Evolutionary conservation across 495 filamentous ascomycete species (phyloP).

Genomic region (Articulospora tetracladia): DNA sequence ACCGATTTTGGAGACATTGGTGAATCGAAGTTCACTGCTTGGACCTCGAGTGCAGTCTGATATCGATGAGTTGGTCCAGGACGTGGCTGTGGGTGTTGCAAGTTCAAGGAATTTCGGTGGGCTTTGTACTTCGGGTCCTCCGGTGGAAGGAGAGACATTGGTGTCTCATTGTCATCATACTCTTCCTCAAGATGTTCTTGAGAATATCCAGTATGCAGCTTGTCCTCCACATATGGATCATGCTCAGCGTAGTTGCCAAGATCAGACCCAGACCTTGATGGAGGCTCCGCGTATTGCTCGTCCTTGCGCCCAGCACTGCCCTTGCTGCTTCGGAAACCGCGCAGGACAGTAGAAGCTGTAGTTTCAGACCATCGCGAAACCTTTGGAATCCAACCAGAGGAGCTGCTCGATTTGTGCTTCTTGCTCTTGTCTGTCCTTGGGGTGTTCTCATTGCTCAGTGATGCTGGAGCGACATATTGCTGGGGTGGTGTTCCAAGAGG

Average conservation of each 20-base stretch:
- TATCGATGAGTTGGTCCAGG: constrained; percentile 79
- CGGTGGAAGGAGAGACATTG: constrained; percentile 63
- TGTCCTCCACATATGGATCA: constrained; percentile 64
- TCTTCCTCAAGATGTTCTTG: constrained; percentile 21
- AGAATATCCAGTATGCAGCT: constrained; percentile 65
- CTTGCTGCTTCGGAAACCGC: constrained; percentile 47
- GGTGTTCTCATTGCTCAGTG: constrained; percentile 70
- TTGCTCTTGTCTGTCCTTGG: constrained; percentile 71
- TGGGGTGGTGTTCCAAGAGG: constrained; percentile 74
- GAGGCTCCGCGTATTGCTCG: constrained; percentile 35
- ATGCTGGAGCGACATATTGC: constrained; percentile 47
- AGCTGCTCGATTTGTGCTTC: constrained; percentile 88
- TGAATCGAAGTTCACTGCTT: constrained; percentile 66
- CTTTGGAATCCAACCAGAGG: constrained; percentile 81
- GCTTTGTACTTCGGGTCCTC: constrained; percentile 90
- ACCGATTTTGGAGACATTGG: constrained; percentile 67
- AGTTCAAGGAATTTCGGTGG: constrained; percentile 81
- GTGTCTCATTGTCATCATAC: constrained; percentile 45
- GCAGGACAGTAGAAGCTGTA: constrained; percentile 64
- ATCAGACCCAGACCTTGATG: constrained; percentile 70
- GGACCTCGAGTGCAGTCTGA: constrained; percentile 73
- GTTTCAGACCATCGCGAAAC: constrained; percentile 98
- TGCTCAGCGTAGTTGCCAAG: constrained; percentile 63
- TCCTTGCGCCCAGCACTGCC: constrained; percentile 41
- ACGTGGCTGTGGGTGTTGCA: constrained; percentile 88